Evolutionary conservation across 345 rosid species (phyloP).

Genomic region (Linum trigynum): DNA sequence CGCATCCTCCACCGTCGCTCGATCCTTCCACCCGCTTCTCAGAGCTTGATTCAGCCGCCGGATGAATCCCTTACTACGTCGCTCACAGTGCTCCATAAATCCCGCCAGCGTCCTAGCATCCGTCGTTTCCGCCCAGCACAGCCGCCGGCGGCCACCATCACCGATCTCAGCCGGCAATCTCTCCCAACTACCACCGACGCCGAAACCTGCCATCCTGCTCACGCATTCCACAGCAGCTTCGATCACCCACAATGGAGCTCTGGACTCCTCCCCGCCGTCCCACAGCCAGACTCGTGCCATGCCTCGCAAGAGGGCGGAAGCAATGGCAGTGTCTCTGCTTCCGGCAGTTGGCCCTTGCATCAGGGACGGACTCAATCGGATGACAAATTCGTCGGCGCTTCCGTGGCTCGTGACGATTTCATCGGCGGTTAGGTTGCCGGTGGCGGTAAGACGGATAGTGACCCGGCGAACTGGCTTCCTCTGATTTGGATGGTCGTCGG

Average conservation of each 20-base stretch:
- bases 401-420: slow-evolving; percentile 9
- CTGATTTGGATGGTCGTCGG: slow-evolving; percentile 10
- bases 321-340: slow-evolving; percentile 14
- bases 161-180: too few relatives aligned
- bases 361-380: slow-evolving; percentile 30
- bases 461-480: slow-evolving; percentile 26
- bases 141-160: too few relatives aligned
- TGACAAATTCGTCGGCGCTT: slow-evolving; percentile 23
- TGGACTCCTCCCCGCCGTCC: slow-evolving; percentile 14
- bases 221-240: slow-evolving; percentile 46
- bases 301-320: slow-evolving; percentile 27
- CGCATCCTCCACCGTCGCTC: background rate
- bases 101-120: background rate
- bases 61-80: background rate
- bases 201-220: slow-evolving; percentile 20
- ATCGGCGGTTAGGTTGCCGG: background rate
- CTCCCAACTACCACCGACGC: background rate
- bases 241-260: slow-evolving; percentile 34
- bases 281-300: slow-evolving; percentile 46
- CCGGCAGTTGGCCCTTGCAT: background rate
- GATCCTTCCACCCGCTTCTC: background rate
- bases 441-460: slow-evolving; percentile 21
- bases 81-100: background rate
- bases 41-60: background rate
- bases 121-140: background rate